Base-by-base conservation (phyloP, 306 rosid genomes). In the Gillenia trifoliata region DNA sequence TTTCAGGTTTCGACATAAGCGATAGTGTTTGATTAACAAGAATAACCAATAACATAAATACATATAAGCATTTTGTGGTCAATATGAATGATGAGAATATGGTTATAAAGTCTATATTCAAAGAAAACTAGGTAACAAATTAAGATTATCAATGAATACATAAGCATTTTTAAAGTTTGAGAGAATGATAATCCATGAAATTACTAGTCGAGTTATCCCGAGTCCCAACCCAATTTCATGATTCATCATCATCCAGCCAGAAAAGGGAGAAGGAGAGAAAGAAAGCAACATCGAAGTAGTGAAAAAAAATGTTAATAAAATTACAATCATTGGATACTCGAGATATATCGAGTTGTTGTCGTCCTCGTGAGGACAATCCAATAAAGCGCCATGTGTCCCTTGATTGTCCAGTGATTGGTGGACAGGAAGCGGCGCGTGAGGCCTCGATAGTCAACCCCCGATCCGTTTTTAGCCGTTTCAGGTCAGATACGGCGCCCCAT, bases 381-480 rank as follows among this genome's bases (percentile, higher is more conserved):
- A 60, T 49, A 70, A 78, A 70, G 70, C 64, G 54, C 43, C 75
- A 64, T 36, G 52, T 25, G 72, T 40, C 23, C 38, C 67, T 11
- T 13, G 52, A 8, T 22, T 79, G 93, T 87, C 87, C 8, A 52
- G 72, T 45, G 70, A 78, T 72, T 55, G 73, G 78, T 71, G 72
- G 81, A 84, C 89, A 87, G 8, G 74, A 81, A 79, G 85, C 92
- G 88, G 92, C 90, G 89, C 95, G 87, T 89, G 90, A 84, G 89
- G 84, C 88, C 89, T 89, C 86, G 90, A 74, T 64, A 82, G 76
- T 80, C 19, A n/a, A 31, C 16, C 9, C 33, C 64, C 28, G 9
- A 30, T 59, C 50, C 41, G 3, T 17, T 54, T 77, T 38, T 30
- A 76, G 65, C 80, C 43, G 55, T 83, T 82, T 67, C 70, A 23